Conservation (phyloP, 805 yeast genomes). For the Candida saitoana region DNA sequence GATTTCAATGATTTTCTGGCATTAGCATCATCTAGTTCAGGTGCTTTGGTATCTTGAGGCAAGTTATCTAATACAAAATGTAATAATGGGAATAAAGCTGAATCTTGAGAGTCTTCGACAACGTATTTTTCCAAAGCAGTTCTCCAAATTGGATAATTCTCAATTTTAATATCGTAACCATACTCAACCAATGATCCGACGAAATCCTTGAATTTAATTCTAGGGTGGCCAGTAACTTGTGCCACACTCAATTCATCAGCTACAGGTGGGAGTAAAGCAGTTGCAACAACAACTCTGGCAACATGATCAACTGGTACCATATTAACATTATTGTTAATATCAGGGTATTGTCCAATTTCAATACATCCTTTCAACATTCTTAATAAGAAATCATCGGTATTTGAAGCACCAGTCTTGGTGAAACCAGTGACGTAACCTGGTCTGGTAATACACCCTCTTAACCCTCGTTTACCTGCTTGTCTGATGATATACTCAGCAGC, state of each 20-base stretch:
- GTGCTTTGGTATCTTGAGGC: constrained; percentile 89
- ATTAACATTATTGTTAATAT: constrained; percentile 81
- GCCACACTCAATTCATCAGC: constrained; percentile 61
- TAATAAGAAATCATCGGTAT: constrained; percentile 93
- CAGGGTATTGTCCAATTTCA: constrained; percentile 82
- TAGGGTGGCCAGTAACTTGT: constrained; percentile 97
- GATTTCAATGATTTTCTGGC: constrained; percentile 63
- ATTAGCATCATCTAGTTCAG: constrained; percentile 87
- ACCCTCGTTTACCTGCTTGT: constrained; percentile 81
- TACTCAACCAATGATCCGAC: constrained; percentile 59
- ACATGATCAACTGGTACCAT: constrained; percentile 99
- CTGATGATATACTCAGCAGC: constrained; percentile 88
- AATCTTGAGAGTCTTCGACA: constrained; percentile 66
- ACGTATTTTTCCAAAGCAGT: constrained; percentile 70
- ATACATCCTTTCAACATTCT: constrained; percentile 94
- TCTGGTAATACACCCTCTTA: constrained; percentile 83
- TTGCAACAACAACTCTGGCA: constrained; percentile 82
- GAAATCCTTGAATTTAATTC: constrained; percentile 75
- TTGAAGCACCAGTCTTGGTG: constrained; percentile 77
- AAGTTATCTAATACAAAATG: constrained; percentile 92
- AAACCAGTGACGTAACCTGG: constrained; percentile 97
- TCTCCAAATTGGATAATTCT: constrained; percentile 79
- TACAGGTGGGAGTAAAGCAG: constrained; percentile 72
- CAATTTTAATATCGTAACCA: constrained; percentile 65
- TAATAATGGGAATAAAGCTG: constrained; percentile 86